Conservation (phyloP, 257 asterid species). For the Jasminum sambac region DNA sequence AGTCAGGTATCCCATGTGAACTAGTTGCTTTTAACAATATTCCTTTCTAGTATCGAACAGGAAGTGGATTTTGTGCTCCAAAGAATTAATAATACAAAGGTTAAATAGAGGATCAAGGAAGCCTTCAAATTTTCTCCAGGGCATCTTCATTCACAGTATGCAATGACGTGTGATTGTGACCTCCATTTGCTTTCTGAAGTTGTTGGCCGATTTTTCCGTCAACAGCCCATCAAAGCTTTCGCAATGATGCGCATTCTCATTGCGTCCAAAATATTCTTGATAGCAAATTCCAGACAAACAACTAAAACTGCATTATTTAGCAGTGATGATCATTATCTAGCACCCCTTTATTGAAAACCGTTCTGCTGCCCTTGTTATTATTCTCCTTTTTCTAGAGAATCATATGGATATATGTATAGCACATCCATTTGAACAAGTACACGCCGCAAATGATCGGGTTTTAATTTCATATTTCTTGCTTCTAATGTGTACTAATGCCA, state of each 20-base stretch:
- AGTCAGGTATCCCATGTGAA: not conserved
- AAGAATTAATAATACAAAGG: not conserved
- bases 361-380: not conserved
- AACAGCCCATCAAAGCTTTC: not conserved
- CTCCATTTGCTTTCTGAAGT: not conserved
- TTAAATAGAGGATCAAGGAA: not conserved
- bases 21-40: not conserved
- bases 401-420: not conserved
- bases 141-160: not conserved
- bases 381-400: not conserved
- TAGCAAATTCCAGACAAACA: not conserved
- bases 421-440: conserved; percentile 9
- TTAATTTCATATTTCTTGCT: conserved; percentile 9
- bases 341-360: not conserved
- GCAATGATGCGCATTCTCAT: not conserved
- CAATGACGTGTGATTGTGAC: not conserved
- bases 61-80: not conserved
- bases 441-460: conserved; percentile 1
- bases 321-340: not conserved
- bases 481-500: conserved; percentile 55
- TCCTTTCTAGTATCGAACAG: not conserved
- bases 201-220: not conserved
- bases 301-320: not conserved
- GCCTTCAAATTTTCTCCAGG: not conserved
- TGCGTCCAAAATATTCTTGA: not conserved